Base-by-base conservation (phyloP, 345 rosid genomes). In the Eucalyptus regnans region DNA sequence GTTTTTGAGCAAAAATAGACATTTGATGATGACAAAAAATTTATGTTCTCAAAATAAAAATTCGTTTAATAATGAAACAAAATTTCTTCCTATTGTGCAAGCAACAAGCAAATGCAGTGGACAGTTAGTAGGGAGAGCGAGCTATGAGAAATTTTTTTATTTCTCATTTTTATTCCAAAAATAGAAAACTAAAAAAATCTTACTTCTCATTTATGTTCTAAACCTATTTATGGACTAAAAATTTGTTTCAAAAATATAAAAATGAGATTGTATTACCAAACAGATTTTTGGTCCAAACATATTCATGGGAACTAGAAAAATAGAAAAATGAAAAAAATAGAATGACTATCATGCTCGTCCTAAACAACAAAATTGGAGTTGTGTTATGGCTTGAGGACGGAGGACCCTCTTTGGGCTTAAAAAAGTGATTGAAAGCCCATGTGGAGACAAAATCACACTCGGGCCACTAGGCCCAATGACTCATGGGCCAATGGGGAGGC, bases 51-150 rank as follows among this genome's bases (percentile, higher is more conserved):
- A 0, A 0, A 52, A 52, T 20, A 52, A 0, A 52, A 20, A 52
- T 52, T 52, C 5, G 9, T 52, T 52, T 52, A 20, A 52, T 52
- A 52, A 52, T 20, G 4, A 4, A 52, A 20, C 9, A 1, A 52
- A 52, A 52, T 7, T 52, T 20, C 9, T 52, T 52, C 25, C 58
- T 52, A 10, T 0, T 0, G 0, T 0, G 25, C 1, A 0, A 52
- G 58, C 23, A 52, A 18, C 2, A 0, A 52, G 25, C 5, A 52
- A 18, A 7, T 0, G 1, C 2, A 0, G 25, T 52, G 10, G 58
- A 2, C 2, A 52, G 0, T 52, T 8, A 20, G 58, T 52, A 52
- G 58, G 0, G 1, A 52, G 58, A 52, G 58, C 2, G 1, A 52
- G 58, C 58, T 52, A 52, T 20, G 58, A 20, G 58, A 52, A 52